Base-by-base conservation (phyloP, 805 yeast genomes). In the Candida piceae region DNA sequence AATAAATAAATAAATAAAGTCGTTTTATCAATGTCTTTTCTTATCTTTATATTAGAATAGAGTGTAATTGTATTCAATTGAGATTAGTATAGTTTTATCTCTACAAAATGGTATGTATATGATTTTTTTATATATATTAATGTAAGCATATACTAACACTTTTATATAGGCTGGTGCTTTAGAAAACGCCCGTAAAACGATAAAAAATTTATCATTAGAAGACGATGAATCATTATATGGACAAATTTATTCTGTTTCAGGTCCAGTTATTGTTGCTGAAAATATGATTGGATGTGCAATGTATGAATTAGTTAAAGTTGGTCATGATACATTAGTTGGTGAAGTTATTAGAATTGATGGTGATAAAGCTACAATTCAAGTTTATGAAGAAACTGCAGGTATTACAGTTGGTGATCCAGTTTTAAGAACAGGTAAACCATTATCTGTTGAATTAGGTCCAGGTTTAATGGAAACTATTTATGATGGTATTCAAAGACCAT, bases 361-460 rank as follows among this genome's bases (percentile, higher is more conserved):
- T 47, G 98, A 93, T 62, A 90, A 89, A 67, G 96, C 97, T 41
- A 93, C 98, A 32, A 87, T 93, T 55, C 99, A 93, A 74, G 98
- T 93, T 39, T 93, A 93, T 65, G 99, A 93, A 71, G 99, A 93
- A 67, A 93, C 99, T 31, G 95, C 97, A 1, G 99, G 99, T 70
- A 93, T 93, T 41, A 90, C 97, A 31, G 97, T 93, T 32, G 99
- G 99, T 57, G 98, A 93, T 63, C 99, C 99, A 3, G 99, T 93
- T 36, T 70, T 86, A 56, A 82, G 98, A 71, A 93, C 98, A 6
- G 98, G 98, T 47, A 88, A 93, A 66, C 99, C 99, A n/a, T 73
- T 93, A 52, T 88, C 97, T 35, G 99, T 93, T 37, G 99, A 93
- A 69, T 73, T 93, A 61, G 99, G 99, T 60, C 99, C 99, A 21